Evolutionary conservation across 1,284 basidiomycete species (phyloP).

Genomic region (Sphagnurus paluster): DNA sequence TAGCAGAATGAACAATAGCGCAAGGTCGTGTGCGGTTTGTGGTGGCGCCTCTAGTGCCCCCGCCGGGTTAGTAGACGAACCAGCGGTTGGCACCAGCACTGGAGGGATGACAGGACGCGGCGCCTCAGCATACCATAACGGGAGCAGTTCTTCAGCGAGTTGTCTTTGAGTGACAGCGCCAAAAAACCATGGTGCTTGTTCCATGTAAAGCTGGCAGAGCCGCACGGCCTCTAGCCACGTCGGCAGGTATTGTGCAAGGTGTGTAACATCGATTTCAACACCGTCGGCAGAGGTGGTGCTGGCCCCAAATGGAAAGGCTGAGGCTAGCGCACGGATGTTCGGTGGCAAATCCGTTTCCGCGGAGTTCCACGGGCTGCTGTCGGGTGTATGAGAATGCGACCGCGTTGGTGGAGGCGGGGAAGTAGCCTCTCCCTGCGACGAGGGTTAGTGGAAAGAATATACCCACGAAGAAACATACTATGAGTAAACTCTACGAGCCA

Average conservation of each 20-base stretch:
- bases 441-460: conserved; percentile 3
- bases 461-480: conserved; percentile 37
- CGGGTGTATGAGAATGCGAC: conserved; percentile 4
- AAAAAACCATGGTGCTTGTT: conserved; percentile 76
- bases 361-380: conserved; percentile 9
- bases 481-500: conserved; percentile 44
- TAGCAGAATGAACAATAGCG: conserved; percentile 56
- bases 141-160: conserved; percentile 62
- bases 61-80: too few relatives aligned
- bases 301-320: conserved; percentile 55
- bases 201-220: conserved; percentile 63
- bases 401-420: conserved; percentile 17
- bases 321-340: conserved; percentile 44
- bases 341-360: conserved; percentile 24
- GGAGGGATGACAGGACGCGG: conserved; percentile 14
- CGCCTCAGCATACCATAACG: conserved; percentile 63
- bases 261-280: conserved; percentile 42
- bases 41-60: too few relatives aligned
- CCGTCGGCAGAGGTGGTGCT: conserved; percentile 26
- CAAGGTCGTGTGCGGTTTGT: conserved; percentile 50
- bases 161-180: conserved; percentile 63
- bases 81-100: too few relatives aligned
- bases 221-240: conserved; percentile 54
- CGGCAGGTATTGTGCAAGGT: conserved; percentile 54
- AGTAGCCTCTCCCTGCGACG: conserved; percentile 35